Conservation (phyloP, 306 rosid genomes). For the Rubus idaeus region DNA sequence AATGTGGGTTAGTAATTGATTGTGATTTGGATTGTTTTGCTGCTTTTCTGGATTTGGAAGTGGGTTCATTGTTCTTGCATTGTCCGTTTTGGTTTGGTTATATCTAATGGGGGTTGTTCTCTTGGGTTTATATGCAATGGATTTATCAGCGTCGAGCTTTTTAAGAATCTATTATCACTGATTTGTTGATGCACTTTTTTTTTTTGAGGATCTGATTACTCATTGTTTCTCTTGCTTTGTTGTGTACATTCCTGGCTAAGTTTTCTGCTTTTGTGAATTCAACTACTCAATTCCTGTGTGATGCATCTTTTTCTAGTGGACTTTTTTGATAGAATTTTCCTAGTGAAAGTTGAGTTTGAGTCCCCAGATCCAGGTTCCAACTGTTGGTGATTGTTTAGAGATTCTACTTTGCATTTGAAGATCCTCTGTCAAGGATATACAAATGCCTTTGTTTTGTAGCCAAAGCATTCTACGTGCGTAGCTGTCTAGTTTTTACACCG, state of each 20-base stretch:
- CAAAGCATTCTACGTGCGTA: neutral
- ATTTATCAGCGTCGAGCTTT: neutral
- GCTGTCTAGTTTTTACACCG: neutral
- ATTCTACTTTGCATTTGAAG: neutral
- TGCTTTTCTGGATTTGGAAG: slow-evolving; percentile 12
- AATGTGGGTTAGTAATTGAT: slow-evolving; percentile 12
- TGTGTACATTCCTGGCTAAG: neutral
- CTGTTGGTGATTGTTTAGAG: neutral
- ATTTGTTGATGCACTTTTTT: too few relatives aligned
- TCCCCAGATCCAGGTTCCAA: neutral
- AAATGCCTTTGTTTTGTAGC: neutral
- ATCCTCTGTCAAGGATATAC: neutral
- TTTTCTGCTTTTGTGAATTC: neutral
- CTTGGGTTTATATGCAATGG: neutral
- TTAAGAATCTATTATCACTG: neutral
- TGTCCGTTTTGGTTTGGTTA: neutral
- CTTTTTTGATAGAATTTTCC: neutral
- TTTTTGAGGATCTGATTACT: neutral
- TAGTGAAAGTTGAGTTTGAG: neutral
- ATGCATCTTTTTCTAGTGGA: neutral
- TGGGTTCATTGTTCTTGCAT: slow-evolving; percentile 1
- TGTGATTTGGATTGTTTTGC: neutral
- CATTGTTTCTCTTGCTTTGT: neutral
- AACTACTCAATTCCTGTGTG: neutral
- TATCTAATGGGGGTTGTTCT: neutral